Evolutionary conservation across 257 asterid species (phyloP).

Genomic region (Solanum bukasovii): DNA sequence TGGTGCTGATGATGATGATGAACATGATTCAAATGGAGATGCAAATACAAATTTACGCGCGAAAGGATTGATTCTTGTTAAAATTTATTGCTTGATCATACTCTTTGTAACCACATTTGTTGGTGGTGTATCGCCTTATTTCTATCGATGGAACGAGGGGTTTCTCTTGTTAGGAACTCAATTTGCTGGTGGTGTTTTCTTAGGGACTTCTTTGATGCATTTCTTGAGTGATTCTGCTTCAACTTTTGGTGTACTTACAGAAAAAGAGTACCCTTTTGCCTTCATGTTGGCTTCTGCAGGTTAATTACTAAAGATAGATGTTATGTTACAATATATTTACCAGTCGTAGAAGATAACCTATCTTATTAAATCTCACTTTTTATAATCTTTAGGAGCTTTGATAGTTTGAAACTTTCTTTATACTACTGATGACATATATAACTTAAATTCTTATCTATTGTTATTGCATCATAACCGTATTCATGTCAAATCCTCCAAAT

Average conservation of each 20-base stretch:
- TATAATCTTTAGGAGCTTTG: background rate
- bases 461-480: background rate
- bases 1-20: constrained; percentile 15
- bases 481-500: background rate
- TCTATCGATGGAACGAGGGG: constrained; percentile 68
- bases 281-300: constrained; percentile 76
- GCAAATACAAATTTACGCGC: constrained; percentile 9
- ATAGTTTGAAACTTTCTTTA: background rate
- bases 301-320: background rate
- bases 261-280: constrained; percentile 55
- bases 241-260: constrained; percentile 33
- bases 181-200: constrained; percentile 80
- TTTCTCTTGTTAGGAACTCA: constrained; percentile 76
- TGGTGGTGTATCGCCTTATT: constrained; percentile 75
- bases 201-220: constrained; percentile 86
- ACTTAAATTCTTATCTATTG: background rate
- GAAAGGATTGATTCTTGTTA: constrained; percentile 52
- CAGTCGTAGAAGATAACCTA: background rate
- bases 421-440: background rate
- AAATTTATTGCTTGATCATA: constrained; percentile 59
- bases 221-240: constrained; percentile 59
- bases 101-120: constrained; percentile 53
- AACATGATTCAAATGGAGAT: background rate
- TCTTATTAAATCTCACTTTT: background rate
- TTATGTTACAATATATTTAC: background rate